Percentiles rank a stretch among this genome's conserved stretches.
Conservation (phyloP, 129 eudicot genomes). For the Flaveria robusta region DNA sequence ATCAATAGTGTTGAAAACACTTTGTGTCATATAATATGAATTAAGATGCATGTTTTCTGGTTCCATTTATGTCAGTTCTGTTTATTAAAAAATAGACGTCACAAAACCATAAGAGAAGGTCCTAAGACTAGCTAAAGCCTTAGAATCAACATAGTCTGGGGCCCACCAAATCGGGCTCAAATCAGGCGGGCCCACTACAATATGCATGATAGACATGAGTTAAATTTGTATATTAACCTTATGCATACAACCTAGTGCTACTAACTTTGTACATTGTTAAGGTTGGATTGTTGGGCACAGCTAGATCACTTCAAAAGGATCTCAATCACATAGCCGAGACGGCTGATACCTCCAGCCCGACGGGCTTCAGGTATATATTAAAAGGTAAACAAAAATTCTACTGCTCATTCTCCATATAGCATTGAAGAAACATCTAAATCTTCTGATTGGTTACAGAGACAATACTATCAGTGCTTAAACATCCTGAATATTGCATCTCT, state of each 20-base stretch:
- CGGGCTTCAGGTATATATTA: constrained; percentile 69
- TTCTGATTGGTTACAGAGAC: constrained; percentile 60
- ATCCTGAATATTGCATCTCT: constrained; percentile 81
- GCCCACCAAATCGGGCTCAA: too few species aligned
- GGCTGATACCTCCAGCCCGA: constrained; percentile 75
- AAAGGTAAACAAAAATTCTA: constrained; percentile 50
- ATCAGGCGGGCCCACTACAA: too few species aligned
- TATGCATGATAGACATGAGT: too few species aligned
- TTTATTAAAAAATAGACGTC: too few species aligned
- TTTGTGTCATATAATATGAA: too few species aligned
- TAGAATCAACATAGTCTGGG: too few species aligned
- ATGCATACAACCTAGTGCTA: not conserved
- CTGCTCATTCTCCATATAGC: not conserved
- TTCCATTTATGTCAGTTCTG: too few species aligned
- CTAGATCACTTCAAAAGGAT: constrained; percentile 68
- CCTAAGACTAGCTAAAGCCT: too few species aligned
- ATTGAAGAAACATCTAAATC: not conserved
- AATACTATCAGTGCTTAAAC: constrained; percentile 67
- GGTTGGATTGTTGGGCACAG: constrained; percentile 84
- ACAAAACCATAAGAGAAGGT: too few species aligned
- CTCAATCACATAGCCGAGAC: constrained; percentile 74
- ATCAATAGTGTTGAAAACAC: too few species aligned
- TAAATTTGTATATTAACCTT: too few species aligned
- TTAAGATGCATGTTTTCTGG: too few species aligned
- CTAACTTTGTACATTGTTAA: constrained; percentile 7